These are phyloP conservation scores for Diutina mesorugosa DNA, from an alignment of 1,139 yeast species.

Conservation along the genomic window DNA sequence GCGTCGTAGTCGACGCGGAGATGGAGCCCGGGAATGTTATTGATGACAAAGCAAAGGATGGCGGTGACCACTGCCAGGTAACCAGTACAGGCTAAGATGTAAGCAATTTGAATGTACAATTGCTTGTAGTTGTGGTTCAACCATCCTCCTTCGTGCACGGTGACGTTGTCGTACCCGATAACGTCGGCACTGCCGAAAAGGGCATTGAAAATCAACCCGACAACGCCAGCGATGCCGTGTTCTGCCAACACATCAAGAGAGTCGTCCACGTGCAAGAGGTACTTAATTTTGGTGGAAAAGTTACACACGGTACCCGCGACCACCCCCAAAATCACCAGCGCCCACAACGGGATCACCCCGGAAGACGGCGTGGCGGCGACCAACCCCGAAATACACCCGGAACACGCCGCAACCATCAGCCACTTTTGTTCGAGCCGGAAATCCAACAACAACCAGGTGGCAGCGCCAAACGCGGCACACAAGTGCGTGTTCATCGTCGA, in stretches of 20 bases:
- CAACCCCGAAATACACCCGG: conserved; percentile 88
- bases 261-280: conserved; percentile 73
- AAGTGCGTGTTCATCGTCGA: conserved; percentile 88
- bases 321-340: conserved; percentile 74
- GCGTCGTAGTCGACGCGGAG: conserved; percentile 75
- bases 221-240: conserved; percentile 93
- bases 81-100: conserved; percentile 60
- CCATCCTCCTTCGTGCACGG: conserved; percentile 88
- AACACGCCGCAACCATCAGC: conserved; percentile 91
- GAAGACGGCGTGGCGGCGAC: conserved; percentile 96
- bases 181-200: conserved; percentile 80
- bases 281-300: conserved; percentile 80
- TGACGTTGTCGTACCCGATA: conserved; percentile 76
- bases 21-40: conserved; percentile 73
- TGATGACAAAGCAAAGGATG: conserved; percentile 56
- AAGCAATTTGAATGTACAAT: conserved; percentile 80
- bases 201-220: conserved; percentile 81
- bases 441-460: conserved; percentile 87
- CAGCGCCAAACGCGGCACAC: conserved; percentile 83
- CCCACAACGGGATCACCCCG: conserved; percentile 87
- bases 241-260: conserved; percentile 92
- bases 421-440: conserved; percentile 79
- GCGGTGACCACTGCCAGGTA: conserved; percentile 74
- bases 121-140: conserved; percentile 82
- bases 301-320: conserved; percentile 78